phyloP scores from a whole-genome alignment of 2,329 filamentous ascomycete species.

The Arthroderma uncinatum region DNA sequence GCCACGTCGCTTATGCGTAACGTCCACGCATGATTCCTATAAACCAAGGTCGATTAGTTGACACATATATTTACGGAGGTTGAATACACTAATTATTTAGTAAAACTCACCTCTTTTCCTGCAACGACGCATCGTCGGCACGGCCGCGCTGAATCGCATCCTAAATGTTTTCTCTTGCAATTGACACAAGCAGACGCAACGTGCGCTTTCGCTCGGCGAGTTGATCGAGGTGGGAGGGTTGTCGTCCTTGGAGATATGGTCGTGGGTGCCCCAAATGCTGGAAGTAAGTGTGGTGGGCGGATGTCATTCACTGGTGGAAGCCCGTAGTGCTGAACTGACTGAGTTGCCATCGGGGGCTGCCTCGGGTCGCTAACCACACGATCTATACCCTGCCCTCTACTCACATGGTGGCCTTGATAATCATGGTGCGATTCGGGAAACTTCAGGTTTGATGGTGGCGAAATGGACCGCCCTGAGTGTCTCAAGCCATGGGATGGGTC shows the following conservation, averaged over 20 bases:
- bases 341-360: constrained; percentile 2
- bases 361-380: constrained; percentile 1
- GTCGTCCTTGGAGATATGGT: constrained; percentile 13
- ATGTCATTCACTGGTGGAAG: constrained; percentile 8
- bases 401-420: constrained; percentile 1
- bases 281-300: constrained; percentile 10
- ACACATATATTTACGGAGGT: not conserved
- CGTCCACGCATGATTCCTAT: constrained; percentile 25
- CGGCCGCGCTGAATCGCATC: constrained; percentile 27
- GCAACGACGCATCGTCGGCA: constrained; percentile 28
- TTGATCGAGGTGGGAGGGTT: constrained; percentile 20
- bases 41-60: not conserved
- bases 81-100: not conserved
- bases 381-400: constrained; percentile 5
- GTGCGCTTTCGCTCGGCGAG: constrained; percentile 28
- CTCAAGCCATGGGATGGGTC: constrained; percentile 20
- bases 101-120: constrained; percentile 26
- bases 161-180: constrained; percentile 31
- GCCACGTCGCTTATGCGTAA: constrained; percentile 28
- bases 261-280: constrained; percentile 10
- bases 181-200: constrained; percentile 31
- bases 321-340: constrained; percentile 10
- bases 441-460: constrained; percentile 10
- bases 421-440: not conserved
- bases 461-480: constrained; percentile 20